Conservation (phyloP, 495 filamentous ascomycete species). For the Diplogelasinospora grovesii region DNA sequence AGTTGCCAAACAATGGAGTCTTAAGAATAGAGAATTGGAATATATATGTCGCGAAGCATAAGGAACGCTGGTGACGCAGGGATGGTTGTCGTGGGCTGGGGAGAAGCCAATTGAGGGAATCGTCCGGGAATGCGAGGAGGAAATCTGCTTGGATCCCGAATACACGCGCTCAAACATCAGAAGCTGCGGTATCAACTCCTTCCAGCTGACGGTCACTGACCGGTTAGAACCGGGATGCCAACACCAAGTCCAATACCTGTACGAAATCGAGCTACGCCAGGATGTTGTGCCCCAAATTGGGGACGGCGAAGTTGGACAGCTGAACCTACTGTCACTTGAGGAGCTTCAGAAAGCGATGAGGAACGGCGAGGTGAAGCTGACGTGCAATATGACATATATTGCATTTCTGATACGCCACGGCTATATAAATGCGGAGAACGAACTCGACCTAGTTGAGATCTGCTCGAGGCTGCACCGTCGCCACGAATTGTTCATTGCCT, state of each 20-base stretch:
- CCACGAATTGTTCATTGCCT: not conserved
- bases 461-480: not conserved
- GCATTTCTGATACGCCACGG: not conserved
- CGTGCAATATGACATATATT: not conserved
- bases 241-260: not conserved
- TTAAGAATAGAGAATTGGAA: no score
- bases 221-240: not conserved
- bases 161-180: conserved; percentile 1
- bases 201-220: not conserved
- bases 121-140: not conserved
- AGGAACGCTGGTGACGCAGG: no score
- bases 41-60: no score
- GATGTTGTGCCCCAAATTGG: not conserved
- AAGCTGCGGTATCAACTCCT: not conserved
- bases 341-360: not conserved
- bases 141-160: not conserved
- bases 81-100: no score
- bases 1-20: no score
- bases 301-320: not conserved
- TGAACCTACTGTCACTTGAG: not conserved
- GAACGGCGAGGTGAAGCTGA: conserved; percentile 1
- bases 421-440: not conserved
- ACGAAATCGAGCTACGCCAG: not conserved
- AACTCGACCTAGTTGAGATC: conserved; percentile 1
- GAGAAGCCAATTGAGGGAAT: not conserved